Conservation (phyloP, 345 rosid genomes). For the Limnanthes douglasii region DNA sequence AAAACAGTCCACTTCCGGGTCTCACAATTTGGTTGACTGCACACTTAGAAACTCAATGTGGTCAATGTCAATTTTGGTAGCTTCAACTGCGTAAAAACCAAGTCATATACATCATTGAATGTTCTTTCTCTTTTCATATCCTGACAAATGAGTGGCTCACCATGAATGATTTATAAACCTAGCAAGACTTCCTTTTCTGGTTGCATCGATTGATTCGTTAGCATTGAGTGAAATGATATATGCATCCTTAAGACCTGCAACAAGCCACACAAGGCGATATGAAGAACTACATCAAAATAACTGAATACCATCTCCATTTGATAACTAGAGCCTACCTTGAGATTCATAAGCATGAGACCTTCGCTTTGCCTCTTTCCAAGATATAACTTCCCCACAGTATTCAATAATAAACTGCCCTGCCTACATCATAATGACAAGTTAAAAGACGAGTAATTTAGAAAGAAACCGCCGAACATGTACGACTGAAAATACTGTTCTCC, state of each 20-base stretch:
- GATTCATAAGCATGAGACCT: conserved; percentile 70
- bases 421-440: conserved; percentile 22
- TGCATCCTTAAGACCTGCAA: conserved; percentile 83
- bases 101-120: conserved; percentile 1
- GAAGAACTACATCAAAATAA: neutral
- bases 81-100: neutral
- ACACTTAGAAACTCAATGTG: conserved; percentile 8
- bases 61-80: conserved; percentile 9
- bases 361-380: conserved; percentile 85
- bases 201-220: conserved; percentile 79
- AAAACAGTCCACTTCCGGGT: conserved; percentile 92
- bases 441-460: conserved; percentile 2
- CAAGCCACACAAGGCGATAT: conserved; percentile 6
- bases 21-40: conserved; percentile 93
- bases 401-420: conserved; percentile 79
- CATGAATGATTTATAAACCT: conserved; percentile 97
- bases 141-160: too few species aligned
- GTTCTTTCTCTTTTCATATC: neutral
- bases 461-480: too few species aligned
- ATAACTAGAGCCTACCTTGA: conserved; percentile 32
- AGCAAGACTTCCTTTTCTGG: conserved; percentile 82
- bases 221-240: conserved; percentile 82
- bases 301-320: conserved; percentile 1
- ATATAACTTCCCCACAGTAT: conserved; percentile 97
- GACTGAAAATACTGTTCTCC: too few species aligned